Percentiles rank a stretch among this genome's conserved stretches.
phyloP scores from a whole-genome alignment of 345 rosid genomes.

The Lumnitzera racemosa region DNA sequence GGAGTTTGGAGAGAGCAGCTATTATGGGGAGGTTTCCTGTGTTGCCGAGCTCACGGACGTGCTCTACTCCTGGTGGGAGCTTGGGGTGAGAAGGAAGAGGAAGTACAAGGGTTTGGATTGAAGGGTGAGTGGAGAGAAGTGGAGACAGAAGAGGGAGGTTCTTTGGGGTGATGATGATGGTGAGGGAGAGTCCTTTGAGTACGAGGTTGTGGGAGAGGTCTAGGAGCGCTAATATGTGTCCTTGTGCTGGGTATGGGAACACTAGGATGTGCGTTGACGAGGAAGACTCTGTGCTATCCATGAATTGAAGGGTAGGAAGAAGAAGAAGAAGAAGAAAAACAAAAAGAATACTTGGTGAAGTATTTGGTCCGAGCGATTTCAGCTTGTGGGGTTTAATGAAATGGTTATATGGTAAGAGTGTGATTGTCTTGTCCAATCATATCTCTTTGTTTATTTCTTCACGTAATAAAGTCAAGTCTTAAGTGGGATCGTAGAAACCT shows the following conservation, averaged over 20 bases:
- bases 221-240: conserved; percentile 46
- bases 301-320: no score
- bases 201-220: conserved; percentile 50
- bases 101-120: conserved; percentile 21
- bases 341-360: no score
- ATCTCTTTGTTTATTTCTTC: no score
- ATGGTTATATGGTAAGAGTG: no score
- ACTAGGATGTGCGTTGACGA: conserved; percentile 30
- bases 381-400: no score
- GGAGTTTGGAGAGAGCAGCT: conserved; percentile 34
- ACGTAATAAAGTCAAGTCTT: no score
- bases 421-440: no score
- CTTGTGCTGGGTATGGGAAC: conserved; percentile 63
- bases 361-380: no score
- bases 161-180: conserved; percentile 45
- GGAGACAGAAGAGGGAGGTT: conserved; percentile 40
- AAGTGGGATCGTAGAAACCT: no score
- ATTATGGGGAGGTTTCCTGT: conserved; percentile 34
- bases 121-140: conserved; percentile 31
- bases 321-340: no score
- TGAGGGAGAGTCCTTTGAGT: conserved; percentile 26
- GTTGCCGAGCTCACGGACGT: conserved; percentile 48
- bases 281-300: not conserved
- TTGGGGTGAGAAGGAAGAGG: conserved; percentile 51
- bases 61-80: conserved; percentile 49